phyloP scores from a whole-genome alignment of 495 filamentous ascomycete genomes.

The Letharia lupina region DNA sequence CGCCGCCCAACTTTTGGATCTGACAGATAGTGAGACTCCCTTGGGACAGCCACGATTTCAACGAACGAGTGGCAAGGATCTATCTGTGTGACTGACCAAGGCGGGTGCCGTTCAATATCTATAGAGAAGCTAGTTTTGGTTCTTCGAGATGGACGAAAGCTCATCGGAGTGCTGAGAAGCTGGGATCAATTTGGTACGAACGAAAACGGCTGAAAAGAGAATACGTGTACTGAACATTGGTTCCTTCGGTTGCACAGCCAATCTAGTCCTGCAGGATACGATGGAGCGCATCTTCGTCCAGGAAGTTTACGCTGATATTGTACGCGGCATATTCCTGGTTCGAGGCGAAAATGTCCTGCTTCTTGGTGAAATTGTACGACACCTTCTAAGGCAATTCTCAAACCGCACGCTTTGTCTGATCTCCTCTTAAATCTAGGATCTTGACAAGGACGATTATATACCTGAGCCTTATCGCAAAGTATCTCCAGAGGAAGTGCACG shows the following conservation, averaged over 20 bases:
- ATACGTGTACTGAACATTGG: background rate
- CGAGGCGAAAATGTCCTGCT: slow-evolving; percentile 89
- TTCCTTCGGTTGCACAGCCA: slow-evolving; percentile 48
- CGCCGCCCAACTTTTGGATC: slow-evolving; percentile 83
- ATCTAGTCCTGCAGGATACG: slow-evolving; percentile 87
- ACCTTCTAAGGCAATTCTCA: background rate
- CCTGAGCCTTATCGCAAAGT: slow-evolving; percentile 61
- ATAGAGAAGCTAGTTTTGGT: slow-evolving; percentile 88
- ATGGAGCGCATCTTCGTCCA: slow-evolving; percentile 72
- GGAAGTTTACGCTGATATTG: slow-evolving; percentile 69
- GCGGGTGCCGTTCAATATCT: slow-evolving; percentile 11
- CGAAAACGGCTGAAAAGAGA: background rate
- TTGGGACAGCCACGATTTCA: background rate
- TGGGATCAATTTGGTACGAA: slow-evolving; percentile 95
- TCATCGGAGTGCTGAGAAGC: slow-evolving; percentile 84
- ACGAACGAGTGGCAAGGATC: background rate
- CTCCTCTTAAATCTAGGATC: slow-evolving; percentile 46
- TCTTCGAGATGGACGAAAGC: slow-evolving; percentile 84
- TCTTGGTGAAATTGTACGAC: slow-evolving; percentile 76
- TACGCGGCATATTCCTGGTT: slow-evolving; percentile 77
- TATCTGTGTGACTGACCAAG: slow-evolving; percentile 9
- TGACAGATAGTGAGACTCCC: slow-evolving; percentile 82
- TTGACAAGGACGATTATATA: slow-evolving; percentile 87
- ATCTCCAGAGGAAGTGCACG: slow-evolving; percentile 59
- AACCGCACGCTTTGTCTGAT: background rate